A percentile compares a stretch with the other conserved stretches of the same genome.
Conservation (phyloP, 2,329 filamentous ascomycete genomes). For the Diaporthe sp. region DNA sequence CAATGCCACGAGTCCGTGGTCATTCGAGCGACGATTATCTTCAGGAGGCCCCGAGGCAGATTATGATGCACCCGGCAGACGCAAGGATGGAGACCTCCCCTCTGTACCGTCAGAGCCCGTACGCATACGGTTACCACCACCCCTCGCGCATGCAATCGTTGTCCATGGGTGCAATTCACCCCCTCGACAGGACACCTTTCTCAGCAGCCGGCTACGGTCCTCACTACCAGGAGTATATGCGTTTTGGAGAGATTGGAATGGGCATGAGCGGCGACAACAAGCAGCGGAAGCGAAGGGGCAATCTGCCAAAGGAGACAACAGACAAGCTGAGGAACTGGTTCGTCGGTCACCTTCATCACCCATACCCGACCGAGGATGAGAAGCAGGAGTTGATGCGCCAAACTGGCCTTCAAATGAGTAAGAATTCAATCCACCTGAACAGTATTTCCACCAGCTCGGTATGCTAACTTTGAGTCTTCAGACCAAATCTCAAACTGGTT, state of each 20-base stretch:
- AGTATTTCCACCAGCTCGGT: constrained; percentile 19
- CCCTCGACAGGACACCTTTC: constrained; percentile 59
- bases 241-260: constrained; percentile 54
- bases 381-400: constrained; percentile 84
- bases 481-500: constrained; percentile 85
- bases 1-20: constrained; percentile 48
- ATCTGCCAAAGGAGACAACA: constrained; percentile 91
- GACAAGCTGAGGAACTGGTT: constrained; percentile 87
- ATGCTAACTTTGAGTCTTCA: constrained; percentile 47
- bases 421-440: constrained; percentile 47
- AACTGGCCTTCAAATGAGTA: constrained; percentile 84
- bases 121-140: constrained; percentile 57
- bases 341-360: constrained; percentile 79
- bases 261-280: constrained; percentile 59
- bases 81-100: constrained; percentile 49
- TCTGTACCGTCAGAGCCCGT: constrained; percentile 50
- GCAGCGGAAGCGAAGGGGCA: constrained; percentile 78
- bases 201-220: constrained; percentile 55
- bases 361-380: constrained; percentile 89
- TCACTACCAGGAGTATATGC: constrained; percentile 58
- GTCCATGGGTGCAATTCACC: constrained; percentile 57
- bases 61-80: constrained; percentile 45
- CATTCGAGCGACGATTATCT: constrained; percentile 53
- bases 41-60: constrained; percentile 45
- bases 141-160: constrained; percentile 60